Percentiles rank a stretch among this genome's conserved stretches.
These are phyloP conservation scores for Volvariella surrecta DNA, from an alignment of 1,284 basidiomycete genomes.

Conservation along the genomic window DNA sequence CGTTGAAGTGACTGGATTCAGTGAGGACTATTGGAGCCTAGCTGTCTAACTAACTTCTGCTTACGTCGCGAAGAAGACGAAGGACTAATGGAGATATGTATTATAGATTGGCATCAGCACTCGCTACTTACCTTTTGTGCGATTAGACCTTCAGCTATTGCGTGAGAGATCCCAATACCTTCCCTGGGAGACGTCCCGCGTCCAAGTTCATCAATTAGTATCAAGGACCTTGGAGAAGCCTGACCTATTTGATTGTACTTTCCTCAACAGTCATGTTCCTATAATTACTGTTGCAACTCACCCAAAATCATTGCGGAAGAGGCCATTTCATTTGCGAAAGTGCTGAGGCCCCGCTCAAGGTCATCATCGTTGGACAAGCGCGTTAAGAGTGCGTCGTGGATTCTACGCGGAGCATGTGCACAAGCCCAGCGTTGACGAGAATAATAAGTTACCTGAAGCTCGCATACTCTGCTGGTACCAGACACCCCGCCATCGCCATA, in stretches of 20 bases:
- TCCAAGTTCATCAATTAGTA: conserved; percentile 89
- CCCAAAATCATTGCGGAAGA: conserved; percentile 84
- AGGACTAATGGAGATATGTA: too few species aligned
- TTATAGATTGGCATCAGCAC: background rate
- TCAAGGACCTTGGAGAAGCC: conserved; percentile 64
- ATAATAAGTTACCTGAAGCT: conserved; percentile 53
- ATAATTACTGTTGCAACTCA: conserved; percentile 13
- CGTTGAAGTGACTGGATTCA: conserved; percentile 55
- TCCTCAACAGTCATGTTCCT: background rate
- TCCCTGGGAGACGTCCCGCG: conserved; percentile 83
- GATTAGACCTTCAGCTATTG: conserved; percentile 85
- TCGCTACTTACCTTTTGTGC: conserved; percentile 47
- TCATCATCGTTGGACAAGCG: conserved; percentile 91
- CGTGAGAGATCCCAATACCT: conserved; percentile 86
- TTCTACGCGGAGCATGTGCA: conserved; percentile 25
- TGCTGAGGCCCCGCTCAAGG: conserved; percentile 81
- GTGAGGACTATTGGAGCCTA: background rate
- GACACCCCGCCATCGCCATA: conserved; percentile 86
- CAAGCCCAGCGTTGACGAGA: background rate
- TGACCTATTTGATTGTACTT: conserved; percentile 51
- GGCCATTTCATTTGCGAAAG: conserved; percentile 91
- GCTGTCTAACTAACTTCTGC: conserved; percentile 14
- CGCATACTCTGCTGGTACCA: conserved; percentile 87
- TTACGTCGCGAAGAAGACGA: conserved; percentile 87
- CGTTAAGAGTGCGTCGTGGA: conserved; percentile 79